Conservation (phyloP, 306 rosid species). For the Pterocarpus macrocarpus region DNA sequence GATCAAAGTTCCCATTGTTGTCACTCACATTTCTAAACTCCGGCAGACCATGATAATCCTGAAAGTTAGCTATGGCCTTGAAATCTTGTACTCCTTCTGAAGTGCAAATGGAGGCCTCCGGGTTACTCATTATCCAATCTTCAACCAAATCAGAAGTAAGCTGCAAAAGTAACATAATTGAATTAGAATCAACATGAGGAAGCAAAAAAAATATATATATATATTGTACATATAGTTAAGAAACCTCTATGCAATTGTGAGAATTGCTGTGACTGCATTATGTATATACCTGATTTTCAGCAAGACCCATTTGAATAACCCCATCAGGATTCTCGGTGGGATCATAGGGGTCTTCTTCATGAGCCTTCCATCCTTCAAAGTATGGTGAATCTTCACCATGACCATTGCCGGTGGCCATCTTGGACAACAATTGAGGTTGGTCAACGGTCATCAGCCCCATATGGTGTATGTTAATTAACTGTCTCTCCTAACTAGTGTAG, state of each 20-base stretch:
- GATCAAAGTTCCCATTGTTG: neutral
- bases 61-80: slow-evolving; percentile 71
- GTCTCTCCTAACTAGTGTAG: neutral
- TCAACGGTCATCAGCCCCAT: slow-evolving; percentile 39
- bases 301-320: slow-evolving; percentile 96
- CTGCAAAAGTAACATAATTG: slow-evolving; percentile 54
- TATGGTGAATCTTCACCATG: slow-evolving; percentile 79
- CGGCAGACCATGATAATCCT: slow-evolving; percentile 90
- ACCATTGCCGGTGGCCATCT: slow-evolving; percentile 78
- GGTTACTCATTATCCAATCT: slow-evolving; percentile 74
- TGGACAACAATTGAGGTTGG: slow-evolving; percentile 66
- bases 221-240: neutral
- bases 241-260: neutral
- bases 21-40: slow-evolving; percentile 78
- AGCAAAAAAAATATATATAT: neutral
- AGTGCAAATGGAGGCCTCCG: slow-evolving; percentile 88
- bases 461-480: neutral
- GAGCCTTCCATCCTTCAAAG: slow-evolving; percentile 95
- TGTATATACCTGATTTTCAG: slow-evolving; percentile 79
- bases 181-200: neutral
- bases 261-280: neutral
- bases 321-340: slow-evolving; percentile 66
- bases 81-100: slow-evolving; percentile 68
- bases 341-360: slow-evolving; percentile 74
- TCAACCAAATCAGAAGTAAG: slow-evolving; percentile 68